phyloP scores from a whole-genome alignment of 2,329 filamentous ascomycete species.

The Orbilia ellipsospora region DNA sequence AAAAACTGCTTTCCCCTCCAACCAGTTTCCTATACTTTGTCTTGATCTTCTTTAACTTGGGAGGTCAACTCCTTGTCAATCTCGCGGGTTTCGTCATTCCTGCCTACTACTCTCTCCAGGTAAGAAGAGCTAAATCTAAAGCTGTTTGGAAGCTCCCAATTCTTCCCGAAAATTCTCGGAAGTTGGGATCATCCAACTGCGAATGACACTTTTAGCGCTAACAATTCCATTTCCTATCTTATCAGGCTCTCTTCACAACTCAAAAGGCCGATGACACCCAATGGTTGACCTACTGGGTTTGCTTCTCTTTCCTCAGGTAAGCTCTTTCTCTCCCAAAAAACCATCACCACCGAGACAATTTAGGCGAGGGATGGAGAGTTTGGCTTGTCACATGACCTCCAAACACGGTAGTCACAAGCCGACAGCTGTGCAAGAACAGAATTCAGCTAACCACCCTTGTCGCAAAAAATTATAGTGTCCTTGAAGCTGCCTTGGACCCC shows the following conservation, averaged over 20 bases:
- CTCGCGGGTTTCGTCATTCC: conserved; percentile 84
- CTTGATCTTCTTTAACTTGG: conserved; percentile 92
- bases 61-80: conserved; percentile 87
- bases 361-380: conserved; percentile 31
- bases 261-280: conserved; percentile 83
- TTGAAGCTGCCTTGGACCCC: conserved; percentile 84
- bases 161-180: conserved; percentile 16
- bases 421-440: conserved; percentile 2
- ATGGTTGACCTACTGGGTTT: conserved; percentile 82
- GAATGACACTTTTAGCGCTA: conserved; percentile 13
- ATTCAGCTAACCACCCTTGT: conserved; percentile 42
- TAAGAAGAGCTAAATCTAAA: not conserved
- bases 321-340: conserved; percentile 28
- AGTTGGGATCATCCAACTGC: not conserved
- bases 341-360: conserved; percentile 29
- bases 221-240: conserved; percentile 16
- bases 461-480: conserved; percentile 66
- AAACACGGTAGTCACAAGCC: conserved; percentile 20
- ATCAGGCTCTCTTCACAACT: conserved; percentile 75
- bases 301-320: conserved; percentile 75
- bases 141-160: not conserved
- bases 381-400: conserved; percentile 52
- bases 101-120: conserved; percentile 80
- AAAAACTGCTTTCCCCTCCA: not conserved
- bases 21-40: conserved; percentile 80